phyloP scores from a whole-genome alignment of 352 stramenopile genomes.

The Plasmopara muralis region DNA sequence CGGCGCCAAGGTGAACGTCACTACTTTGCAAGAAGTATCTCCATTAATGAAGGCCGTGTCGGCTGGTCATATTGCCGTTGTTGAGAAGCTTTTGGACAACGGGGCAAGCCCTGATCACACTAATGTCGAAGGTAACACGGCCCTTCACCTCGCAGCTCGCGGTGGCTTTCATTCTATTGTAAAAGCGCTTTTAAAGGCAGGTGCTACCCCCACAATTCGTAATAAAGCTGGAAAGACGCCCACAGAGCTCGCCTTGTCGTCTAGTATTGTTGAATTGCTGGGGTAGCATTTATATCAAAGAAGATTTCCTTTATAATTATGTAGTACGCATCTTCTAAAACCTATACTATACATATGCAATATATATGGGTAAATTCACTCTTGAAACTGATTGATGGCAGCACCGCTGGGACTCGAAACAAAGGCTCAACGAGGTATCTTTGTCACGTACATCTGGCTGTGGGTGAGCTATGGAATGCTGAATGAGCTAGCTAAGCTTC shows the following conservation, averaged over 20 bases:
- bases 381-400: slow-evolving; percentile 10
- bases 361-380: too few species aligned
- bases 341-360: too few species aligned
- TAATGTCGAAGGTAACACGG: slow-evolving; percentile 78
- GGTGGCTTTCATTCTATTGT: slow-evolving; percentile 76
- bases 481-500: slow-evolving; percentile 69
- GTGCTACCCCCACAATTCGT: slow-evolving; percentile 31
- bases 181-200: slow-evolving; percentile 46
- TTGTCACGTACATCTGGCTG: slow-evolving; percentile 73
- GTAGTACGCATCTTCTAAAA: not conserved
- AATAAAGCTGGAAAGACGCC: slow-evolving; percentile 82
- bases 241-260: slow-evolving; percentile 55
- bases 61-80: slow-evolving; percentile 67
- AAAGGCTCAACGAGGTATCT: slow-evolving; percentile 58
- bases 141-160: slow-evolving; percentile 74
- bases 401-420: slow-evolving; percentile 70
- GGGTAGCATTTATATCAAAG: slow-evolving; percentile 19
- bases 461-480: slow-evolving; percentile 75
- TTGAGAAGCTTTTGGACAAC: slow-evolving; percentile 81
- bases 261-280: slow-evolving; percentile 59
- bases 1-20: too few species aligned
- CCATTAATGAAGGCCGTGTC: slow-evolving; percentile 83
- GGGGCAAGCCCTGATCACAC: slow-evolving; percentile 45
- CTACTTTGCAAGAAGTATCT: slow-evolving; percentile 43
- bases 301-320: not conserved